phyloP scores from a whole-genome alignment of 176 grass and related monocot genomes.

The Pontederia crassipes region DNA sequence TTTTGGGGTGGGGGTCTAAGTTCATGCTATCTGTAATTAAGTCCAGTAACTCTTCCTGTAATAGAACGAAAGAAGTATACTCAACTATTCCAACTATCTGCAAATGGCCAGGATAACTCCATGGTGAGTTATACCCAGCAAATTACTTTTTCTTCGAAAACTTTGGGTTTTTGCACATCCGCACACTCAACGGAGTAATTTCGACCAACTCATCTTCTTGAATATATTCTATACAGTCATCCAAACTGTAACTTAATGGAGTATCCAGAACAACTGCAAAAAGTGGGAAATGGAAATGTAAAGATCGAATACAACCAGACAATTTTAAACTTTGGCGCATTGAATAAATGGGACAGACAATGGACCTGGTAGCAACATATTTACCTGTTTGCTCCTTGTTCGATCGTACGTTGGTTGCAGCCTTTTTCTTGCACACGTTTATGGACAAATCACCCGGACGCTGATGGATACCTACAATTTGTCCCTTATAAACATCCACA shows the following conservation, averaged over 20 bases:
- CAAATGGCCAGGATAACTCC: too few species aligned
- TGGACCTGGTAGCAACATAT: neutral
- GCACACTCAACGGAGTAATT: slow-evolving; percentile 67
- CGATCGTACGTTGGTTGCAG: slow-evolving; percentile 86
- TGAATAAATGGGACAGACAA: neutral
- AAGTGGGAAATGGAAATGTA: slow-evolving; percentile 13
- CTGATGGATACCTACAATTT: slow-evolving; percentile 94
- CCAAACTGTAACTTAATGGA: slow-evolving; percentile 73
- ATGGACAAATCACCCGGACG: slow-evolving; percentile 82
- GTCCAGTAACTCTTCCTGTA: too few species aligned
- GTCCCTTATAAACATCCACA: slow-evolving; percentile 78
- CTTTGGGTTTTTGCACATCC: slow-evolving; percentile 95
- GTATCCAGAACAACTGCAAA: slow-evolving; percentile 86
- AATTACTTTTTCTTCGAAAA: slow-evolving; percentile 42
- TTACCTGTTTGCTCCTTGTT: slow-evolving; percentile 97
- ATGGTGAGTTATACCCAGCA: too few species aligned
- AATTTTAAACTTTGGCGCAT: neutral
- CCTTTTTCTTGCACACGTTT: slow-evolving; percentile 99
- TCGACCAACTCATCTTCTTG: slow-evolving; percentile 94
- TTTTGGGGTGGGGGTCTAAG: too few species aligned
- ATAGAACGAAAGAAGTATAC: too few species aligned
- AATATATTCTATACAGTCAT: slow-evolving; percentile 97
- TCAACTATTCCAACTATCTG: too few species aligned
- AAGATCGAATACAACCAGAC: neutral
- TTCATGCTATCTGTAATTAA: too few species aligned